Base-by-base conservation (phyloP, 306 rosid species). In the Cotoneaster glaucophyllus region DNA sequence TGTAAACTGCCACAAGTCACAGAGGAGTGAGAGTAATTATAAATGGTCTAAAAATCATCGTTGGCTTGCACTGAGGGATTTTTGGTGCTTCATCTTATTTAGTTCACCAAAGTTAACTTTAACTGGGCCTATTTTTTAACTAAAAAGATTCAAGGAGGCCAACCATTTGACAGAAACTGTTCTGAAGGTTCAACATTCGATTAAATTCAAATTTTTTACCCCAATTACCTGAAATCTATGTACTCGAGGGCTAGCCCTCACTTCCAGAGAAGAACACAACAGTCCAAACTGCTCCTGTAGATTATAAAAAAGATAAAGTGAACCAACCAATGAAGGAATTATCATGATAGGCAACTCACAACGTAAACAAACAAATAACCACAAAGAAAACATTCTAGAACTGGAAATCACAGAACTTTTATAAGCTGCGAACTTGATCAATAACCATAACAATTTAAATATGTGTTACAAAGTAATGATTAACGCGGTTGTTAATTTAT, bases 201-300 rank as follows among this genome's bases (percentile, higher is more conserved):
- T 62, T 26, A 10, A 62, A 28, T 32, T 37, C 67, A 57, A 37
- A 24, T 22, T 6, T 58, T 72, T 25, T 61, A 34, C 67, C 24
- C 53, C 22, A 84, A 67, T 70, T 87, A 95, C 98, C 96, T 92
- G 93, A 85, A 85, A 89, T 85, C 97, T 87, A 79, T 87, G 88
- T 69, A 64, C 85, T 74, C 34, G 88, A 86, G 97, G 79, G 80
- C 84, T 83, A 74, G 81, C 75, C 77, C 82, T 84, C 73, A 70
- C 80, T 81, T 84, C 87, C 34, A 76, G 80, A 74, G 71, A 82
- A 77, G 86, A 87, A 76, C 67, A 85, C 29, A 78, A 68, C 71
- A 92, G 71, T 53, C 93, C 93, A 79, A 85, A 92, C 67, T 79
- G 87, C 61, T 82, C 96, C 98, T 92, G 84, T 58, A 62, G 86